Base-by-base conservation (phyloP, 2,329 filamentous ascomycete genomes). In the Sclerotinia spermophila region DNA sequence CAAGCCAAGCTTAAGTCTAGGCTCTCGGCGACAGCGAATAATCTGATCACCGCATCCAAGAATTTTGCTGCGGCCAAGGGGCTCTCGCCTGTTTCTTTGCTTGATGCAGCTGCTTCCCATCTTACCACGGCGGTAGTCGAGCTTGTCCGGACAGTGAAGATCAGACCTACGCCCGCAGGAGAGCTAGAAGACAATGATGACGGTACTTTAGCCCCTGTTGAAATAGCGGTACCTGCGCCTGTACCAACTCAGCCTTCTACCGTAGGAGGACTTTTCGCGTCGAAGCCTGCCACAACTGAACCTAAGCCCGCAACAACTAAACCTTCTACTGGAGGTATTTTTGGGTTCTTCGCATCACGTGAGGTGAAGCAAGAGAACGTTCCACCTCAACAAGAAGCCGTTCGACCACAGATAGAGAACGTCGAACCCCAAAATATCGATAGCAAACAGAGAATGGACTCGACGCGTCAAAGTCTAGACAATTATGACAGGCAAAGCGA, bases 71-170 rank as follows among this genome's bases (percentile, higher is more conserved):
- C 88, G 17, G 90, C 93, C 0, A 89, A 88, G 30, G 96, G 96
- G 42, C 87, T 99, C 44, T 95, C 93, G 1, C 96, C 96, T 0
- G 91, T 99, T n/a, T 97, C 93, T 8, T 83, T 99, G 4, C 84
- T 99, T 33, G 96, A 99, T 80, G 96, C 95, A 5, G 95, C 96
- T 2, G 94, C 95, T 11, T 96, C 93, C 35, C 94, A 99, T 81
- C 85, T 98, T 48, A 93, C 93, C 1, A 89, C 92, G 6, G 90
- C 94, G 2, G 86, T 98, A 35, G 90, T 99, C 30, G 94, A 97
- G 76, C 86, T 98, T 21, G 85, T 97, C 68, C 91, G 92, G 64
- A 83, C 87, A 7, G 94, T 93, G 77, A 97, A 97, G 82, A 93
- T 98, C 74, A 87, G 91, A 44, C 85, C 89, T 13, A 96, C 92